phyloP scores from a whole-genome alignment of 805 yeast species.

The Saccharomycopsis olivae region DNA sequence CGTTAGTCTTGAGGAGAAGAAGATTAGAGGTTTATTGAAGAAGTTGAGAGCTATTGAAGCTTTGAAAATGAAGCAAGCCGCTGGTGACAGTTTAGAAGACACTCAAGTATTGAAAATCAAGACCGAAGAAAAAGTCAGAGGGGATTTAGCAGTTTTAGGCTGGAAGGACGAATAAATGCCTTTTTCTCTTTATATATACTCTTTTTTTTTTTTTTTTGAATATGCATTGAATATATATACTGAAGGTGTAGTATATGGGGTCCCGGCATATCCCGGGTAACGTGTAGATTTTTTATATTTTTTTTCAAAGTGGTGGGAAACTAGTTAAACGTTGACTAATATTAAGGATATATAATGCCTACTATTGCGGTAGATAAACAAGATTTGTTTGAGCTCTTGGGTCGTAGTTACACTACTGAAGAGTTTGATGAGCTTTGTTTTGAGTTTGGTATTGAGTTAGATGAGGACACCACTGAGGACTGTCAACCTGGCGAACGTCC shows the following conservation, averaged over 20 bases:
- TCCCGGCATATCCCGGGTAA: too few relatives aligned
- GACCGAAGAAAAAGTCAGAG: slow-evolving; percentile 73
- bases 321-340: too few relatives aligned
- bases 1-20: slow-evolving; percentile 77
- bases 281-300: too few relatives aligned
- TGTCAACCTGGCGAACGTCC: slow-evolving; percentile 82
- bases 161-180: slow-evolving; percentile 39
- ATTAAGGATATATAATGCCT: too few relatives aligned
- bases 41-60: slow-evolving; percentile 93
- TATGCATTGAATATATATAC: too few relatives aligned
- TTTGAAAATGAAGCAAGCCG: slow-evolving; percentile 73
- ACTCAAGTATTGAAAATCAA: slow-evolving; percentile 85
- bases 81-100: slow-evolving; percentile 79
- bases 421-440: slow-evolving; percentile 97
- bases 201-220: too few relatives aligned
- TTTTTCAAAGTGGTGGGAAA: too few relatives aligned
- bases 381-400: slow-evolving; percentile 78
- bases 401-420: slow-evolving; percentile 59
- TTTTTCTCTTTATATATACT: not conserved
- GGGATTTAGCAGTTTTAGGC: slow-evolving; percentile 67
- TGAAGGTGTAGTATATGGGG: too few relatives aligned
- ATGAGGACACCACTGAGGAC: slow-evolving; percentile 85
- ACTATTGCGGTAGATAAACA: slow-evolving; percentile 92
- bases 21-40: slow-evolving; percentile 80
- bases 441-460: slow-evolving; percentile 94